phyloP scores from a whole-genome alignment of 169 alveolate species.

The Babesia ovata region DNA sequence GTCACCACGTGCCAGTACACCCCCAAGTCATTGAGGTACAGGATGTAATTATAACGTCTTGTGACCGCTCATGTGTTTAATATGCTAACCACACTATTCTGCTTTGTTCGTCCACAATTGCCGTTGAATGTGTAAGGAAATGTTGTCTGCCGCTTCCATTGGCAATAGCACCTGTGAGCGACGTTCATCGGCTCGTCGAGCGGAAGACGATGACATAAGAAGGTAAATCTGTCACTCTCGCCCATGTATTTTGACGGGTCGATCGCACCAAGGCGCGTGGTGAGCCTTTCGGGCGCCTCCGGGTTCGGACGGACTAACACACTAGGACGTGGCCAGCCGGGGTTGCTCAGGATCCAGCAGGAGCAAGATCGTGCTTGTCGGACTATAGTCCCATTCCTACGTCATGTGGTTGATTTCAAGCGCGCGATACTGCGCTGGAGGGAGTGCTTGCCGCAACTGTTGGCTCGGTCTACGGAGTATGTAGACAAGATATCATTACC shows the following conservation, averaged over 20 bases:
- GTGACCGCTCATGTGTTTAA: no score
- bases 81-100: no score
- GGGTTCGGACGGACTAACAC: constrained; percentile 4
- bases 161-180: no score
- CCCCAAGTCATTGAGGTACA: no score
- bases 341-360: constrained; percentile 2
- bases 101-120: no score
- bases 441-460: background rate
- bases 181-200: no score
- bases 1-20: no score
- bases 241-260: constrained; percentile 61
- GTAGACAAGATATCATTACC: background rate
- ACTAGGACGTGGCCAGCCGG: background rate
- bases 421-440: background rate
- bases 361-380: constrained; percentile 24
- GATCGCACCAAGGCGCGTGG: constrained; percentile 50
- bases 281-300: constrained; percentile 69
- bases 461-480: background rate
- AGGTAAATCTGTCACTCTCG: no score
- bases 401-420: constrained; percentile 1
- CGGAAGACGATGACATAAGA: no score
- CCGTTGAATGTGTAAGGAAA: no score
- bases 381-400: background rate
- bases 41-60: no score
- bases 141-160: no score